Evolutionary conservation across 108 stramenopile species (phyloP), one percentile per base, ranked within the genome.

Genomic region (Skeletonema potamos): DNA sequence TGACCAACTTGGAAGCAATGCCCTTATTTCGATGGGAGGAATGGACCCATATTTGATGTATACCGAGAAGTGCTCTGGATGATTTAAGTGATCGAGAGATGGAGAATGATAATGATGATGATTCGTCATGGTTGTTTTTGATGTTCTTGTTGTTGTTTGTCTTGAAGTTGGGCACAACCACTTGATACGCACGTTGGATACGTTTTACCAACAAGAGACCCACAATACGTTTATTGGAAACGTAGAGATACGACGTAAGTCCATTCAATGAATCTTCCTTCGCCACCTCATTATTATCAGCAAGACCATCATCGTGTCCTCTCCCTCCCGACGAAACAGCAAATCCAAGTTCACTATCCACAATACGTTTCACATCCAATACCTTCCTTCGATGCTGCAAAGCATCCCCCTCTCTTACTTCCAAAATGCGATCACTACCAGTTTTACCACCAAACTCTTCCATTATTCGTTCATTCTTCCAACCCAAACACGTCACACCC

Each of bases 31-130:
- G 81, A 65, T 70, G 73, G 0, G 48, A 34, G 10, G 58, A 27
- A 79, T 91, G 93, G 8, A 87, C 87, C 93, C 93, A 95, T 20
- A 95, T 68, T 34, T 89, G 73, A 55, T 89, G 85, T 33, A 95
- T 75, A 1, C 93, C 93, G 61, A 92, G 13, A 10, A 86, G 71
- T 17, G 89, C 86, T 20, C 82, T 76, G 37, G 60, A 24, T 12
- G 84, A 80, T 29, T 56, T 73, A n/a, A 70, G 55, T 8, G 80
- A 79, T 15, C 85, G 70, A 54, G 75, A 76, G 17, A 68, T 62
- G 64, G 68, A 74, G 20, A 15, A 26, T 32, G 33, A 36, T 41
- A 54, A n/a, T 39, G 68, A 33, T 57, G 22, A 34, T 70, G 51
- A 15, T 26, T 15, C 34, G 11, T 13, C 17, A 28, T 65, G 24